Evolutionary conservation across 352 stramenopile species (phyloP), one percentile per base, ranked within the genome.

Genomic region (Globisporangium yorkense): DNA sequence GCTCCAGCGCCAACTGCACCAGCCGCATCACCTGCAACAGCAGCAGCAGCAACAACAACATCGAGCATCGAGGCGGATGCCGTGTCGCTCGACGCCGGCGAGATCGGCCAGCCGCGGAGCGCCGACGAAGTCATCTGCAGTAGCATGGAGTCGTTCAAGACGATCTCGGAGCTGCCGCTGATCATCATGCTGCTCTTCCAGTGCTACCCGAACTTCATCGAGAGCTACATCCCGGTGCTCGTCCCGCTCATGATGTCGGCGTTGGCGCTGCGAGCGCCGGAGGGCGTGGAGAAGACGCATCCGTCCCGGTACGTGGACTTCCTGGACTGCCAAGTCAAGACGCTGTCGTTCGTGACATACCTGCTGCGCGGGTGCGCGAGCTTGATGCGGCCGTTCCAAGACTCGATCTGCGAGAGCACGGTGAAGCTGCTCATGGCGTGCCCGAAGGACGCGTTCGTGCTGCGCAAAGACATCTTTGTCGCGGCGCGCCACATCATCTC

Each of bases 151-250:
- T 97, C 90, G 37, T 98, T 97, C 71, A 96, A 96, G 65, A 95
- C 98, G 18, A 88, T 99, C 46, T 97, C 91, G 6, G 97, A 99
- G 74, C 90, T 97, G 57, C 96, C 96, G n/a, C 71, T 98, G 45
- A 98, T 98, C 70, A 96, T 99, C 57, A 99, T 99, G 92, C 72
- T 99, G 49, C 86, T 99, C 41, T 99, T 99, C 61, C 96, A 99
- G 75, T 93, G 98, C 54, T 98, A 99, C 73, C 94, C 94, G 18
- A 97, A 90, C 54, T 98, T 96, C 67, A 94, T 99, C 29, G 95
- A 97, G 74, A 91, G 74, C 46, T 97, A 98, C 68, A 97, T 99
- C 46, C 80, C 92, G 2, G 84, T 91, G 31, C 75, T 99, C 24
- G 94, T 99, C 56, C 92, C 96, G 12, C 75, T 97, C n/a, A 99